Percentiles rank a stretch among this genome's conserved stretches.
phyloP scores from a whole-genome alignment of 257 asterid genomes.

The Fraxinus anomala region DNA sequence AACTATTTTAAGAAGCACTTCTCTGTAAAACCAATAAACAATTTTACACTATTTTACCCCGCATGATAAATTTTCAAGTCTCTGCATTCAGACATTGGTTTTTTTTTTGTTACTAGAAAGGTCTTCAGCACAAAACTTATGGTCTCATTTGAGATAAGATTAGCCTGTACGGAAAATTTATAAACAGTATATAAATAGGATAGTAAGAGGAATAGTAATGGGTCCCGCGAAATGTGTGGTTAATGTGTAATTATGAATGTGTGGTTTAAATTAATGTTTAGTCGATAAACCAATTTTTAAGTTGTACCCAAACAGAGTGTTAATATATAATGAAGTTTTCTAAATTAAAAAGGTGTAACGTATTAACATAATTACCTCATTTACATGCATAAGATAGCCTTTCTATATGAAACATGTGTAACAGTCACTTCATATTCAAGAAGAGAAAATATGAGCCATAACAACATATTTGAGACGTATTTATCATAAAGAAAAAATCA shows the following conservation, averaged over 20 bases:
- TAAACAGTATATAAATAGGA: no score
- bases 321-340: not conserved
- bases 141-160: not conserved
- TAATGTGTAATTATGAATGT: no score
- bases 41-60: conserved; percentile 2
- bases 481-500: not conserved
- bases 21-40: not conserved
- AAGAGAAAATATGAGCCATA: not conserved
- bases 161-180: no score
- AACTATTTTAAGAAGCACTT: not conserved
- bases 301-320: no score
- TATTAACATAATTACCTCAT: not conserved
- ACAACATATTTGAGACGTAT: not conserved
- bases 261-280: no score
- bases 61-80: not conserved
- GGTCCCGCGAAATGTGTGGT: no score
- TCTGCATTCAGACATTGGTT: not conserved
- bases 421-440: not conserved
- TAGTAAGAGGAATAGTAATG: no score
- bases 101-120: not conserved
- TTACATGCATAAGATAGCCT: not conserved
- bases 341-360: not conserved
- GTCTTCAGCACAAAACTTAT: not conserved
- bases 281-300: no score
- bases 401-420: not conserved